These are phyloP conservation scores for Breviolum minutum DNA, from an alignment of 73 alveolate genomes.

Conservation along the genomic window DNA sequence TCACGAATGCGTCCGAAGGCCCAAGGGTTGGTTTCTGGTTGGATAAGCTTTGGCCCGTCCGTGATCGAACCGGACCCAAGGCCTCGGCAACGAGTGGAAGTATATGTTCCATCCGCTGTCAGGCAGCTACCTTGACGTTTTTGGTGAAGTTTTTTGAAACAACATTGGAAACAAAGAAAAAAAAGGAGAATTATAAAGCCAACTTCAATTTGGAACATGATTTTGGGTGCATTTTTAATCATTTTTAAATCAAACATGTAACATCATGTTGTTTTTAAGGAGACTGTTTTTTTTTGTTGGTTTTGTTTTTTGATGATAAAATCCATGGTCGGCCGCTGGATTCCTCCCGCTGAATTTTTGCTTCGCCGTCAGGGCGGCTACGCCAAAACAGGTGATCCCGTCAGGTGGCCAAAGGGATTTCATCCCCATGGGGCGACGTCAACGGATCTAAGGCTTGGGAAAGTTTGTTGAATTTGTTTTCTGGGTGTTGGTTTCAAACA, in stretches of 20 bases:
- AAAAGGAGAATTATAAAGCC: no score
- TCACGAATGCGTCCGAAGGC: not conserved
- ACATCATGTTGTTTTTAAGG: no score
- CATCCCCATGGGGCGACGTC: no score
- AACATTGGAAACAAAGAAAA: not conserved
- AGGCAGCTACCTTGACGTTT: no score
- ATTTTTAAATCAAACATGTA: no score
- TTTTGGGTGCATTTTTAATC: no score
- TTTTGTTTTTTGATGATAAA: not conserved
- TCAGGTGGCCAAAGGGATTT: not conserved
- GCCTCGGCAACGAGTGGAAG: conserved; percentile 12
- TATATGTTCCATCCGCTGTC: not conserved
- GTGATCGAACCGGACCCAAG: not conserved
- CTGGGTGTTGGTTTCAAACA: no score
- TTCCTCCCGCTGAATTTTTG: not conserved
- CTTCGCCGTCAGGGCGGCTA: not conserved
- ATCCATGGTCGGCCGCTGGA: not conserved
- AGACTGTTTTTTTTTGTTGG: not conserved
- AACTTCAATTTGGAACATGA: no score
- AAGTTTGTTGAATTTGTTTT: no score
- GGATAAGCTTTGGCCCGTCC: not conserved
- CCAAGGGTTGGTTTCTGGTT: not conserved
- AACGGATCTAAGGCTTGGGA: no score
- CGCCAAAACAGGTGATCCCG: conserved; percentile 22
- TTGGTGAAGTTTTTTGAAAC: no score